Evolutionary conservation across 441 rosid genomes (phyloP).

Genomic region (Raphanus hybrid): DNA sequence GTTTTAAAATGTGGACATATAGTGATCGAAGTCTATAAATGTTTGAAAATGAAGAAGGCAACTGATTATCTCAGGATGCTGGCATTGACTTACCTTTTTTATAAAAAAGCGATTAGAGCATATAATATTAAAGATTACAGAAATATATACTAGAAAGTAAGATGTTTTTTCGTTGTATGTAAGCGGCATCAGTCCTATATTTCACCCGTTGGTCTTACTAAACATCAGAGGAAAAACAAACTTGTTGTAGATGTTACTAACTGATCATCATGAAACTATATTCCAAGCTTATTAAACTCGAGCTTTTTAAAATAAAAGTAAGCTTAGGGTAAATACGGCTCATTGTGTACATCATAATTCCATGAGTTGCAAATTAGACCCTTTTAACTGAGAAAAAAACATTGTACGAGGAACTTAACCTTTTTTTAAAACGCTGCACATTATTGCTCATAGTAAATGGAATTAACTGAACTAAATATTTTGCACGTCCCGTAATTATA

Average conservation of each 20-base stretch:
- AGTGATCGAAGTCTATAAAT: neutral
- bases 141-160: no score
- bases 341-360: neutral
- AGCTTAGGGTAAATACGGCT: neutral
- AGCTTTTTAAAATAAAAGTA: neutral
- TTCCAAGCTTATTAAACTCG: neutral
- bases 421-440: neutral
- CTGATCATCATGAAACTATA: neutral
- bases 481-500: neutral
- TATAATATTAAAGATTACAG: no score
- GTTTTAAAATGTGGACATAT: neutral
- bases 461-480: neutral
- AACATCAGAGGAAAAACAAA: neutral
- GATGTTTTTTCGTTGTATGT: no score
- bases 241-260: neutral
- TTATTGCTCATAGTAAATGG: neutral
- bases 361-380: conserved; percentile 5
- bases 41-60: neutral
- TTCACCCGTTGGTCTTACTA: neutral
- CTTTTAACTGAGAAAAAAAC: neutral
- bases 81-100: neutral
- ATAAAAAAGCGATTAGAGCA: no score
- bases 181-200: neutral
- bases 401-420: neutral
- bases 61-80: neutral